Percentiles rank a stretch among this genome's conserved stretches.
Conservation (phyloP, 257 asterid species). For the Solanum etuberosum region DNA sequence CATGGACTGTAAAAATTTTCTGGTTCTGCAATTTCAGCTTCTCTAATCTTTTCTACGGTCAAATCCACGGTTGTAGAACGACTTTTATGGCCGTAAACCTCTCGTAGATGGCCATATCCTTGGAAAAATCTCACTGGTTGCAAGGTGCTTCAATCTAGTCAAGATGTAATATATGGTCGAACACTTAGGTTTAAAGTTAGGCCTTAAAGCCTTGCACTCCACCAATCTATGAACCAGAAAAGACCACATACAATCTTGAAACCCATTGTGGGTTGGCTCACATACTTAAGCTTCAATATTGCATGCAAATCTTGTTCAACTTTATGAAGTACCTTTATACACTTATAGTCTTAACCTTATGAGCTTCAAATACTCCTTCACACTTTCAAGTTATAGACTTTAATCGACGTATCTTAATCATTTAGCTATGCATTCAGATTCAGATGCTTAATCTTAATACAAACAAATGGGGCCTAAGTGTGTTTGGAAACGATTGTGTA, state of each 20-base stretch:
- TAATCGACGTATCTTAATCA: neutral
- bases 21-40: neutral
- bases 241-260: neutral
- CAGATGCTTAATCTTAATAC: neutral
- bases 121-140: neutral
- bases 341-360: neutral
- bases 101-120: neutral
- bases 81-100: neutral
- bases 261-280: neutral
- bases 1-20: neutral
- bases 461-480: neutral
- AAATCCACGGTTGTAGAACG: neutral
- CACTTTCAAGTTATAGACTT: neutral
- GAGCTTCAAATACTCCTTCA: neutral
- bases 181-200: neutral
- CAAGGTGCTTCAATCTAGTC: neutral
- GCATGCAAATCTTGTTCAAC: neutral
- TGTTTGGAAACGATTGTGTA: neutral
- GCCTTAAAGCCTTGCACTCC: neutral
- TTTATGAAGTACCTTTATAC: neutral
- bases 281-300: neutral
- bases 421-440: neutral
- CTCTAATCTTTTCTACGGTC: neutral
- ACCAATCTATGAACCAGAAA: neutral
- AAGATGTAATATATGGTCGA: neutral